Evolutionary conservation across 768 basidiomycete species (phyloP), one percentile per base, ranked within the genome.

Genomic region (Omphalotus guepiniiformis): DNA sequence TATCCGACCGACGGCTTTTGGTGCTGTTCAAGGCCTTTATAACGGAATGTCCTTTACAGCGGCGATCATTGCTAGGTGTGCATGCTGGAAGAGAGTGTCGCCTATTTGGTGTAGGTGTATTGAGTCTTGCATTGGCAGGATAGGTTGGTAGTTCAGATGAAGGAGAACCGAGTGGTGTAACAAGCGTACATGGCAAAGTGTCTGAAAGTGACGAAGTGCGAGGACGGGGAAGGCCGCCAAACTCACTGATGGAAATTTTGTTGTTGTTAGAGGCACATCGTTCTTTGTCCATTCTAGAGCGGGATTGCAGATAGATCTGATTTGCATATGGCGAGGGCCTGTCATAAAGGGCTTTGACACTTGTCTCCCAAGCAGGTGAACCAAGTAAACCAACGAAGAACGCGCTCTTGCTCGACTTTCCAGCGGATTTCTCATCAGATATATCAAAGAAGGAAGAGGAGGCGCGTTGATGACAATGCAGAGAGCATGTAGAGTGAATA

Each of bases 281-380:
- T 29, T 11, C 19, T 3, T 4, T 25, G 25, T 30, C 35, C 19
- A 25, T 32, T 13, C 44, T 42, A 23, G 16, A 22, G 48, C 40
- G 34, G 34, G 40, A 36, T 49, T 43, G 38, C 18, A 40, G 25
- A 35, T 41, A 32, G 27, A 36, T 21, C 7, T 45, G 39, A 22
- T 50, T 39, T 8, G 36, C 25, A n/a, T 22, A 29, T 12, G 37
- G 22, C 18, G 30, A 23, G 32, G 42, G 42, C 22, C 39, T 39
- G 18, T 47, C 39, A 23, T 51, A n/a, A 12, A 35, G 25, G 11
- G 39, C 16, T 41, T 60, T 64, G 21, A 64, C 54, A 21, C 61
- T 59, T n/a, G 66, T 71, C 61, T 76, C 74, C 65, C 67, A 71
- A 6, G 64, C 53, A 16, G 74, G 74, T 34, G 73, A 74, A 29